A percentile compares a stretch with the other conserved stretches of the same genome.
These are phyloP conservation scores for Durio zibethinus DNA, from an alignment of 345 rosid species.

Conservation along the genomic window DNA sequence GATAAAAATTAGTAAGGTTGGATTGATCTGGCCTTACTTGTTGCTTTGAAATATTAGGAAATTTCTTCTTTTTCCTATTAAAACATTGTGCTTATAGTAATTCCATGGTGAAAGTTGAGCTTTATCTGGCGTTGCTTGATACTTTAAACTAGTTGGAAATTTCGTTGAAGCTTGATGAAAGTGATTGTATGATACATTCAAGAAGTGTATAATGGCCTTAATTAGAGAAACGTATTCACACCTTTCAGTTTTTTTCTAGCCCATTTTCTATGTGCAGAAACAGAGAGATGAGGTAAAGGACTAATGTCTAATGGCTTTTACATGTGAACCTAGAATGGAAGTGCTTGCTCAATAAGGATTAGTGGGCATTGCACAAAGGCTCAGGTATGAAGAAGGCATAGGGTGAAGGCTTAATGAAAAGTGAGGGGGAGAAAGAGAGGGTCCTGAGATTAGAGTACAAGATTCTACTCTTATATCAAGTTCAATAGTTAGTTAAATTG, in stretches of 20 bases:
- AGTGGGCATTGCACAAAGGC: background rate
- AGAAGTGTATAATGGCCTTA: background rate
- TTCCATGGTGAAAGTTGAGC: background rate
- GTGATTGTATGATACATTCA: background rate
- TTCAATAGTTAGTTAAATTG: background rate
- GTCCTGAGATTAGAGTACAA: background rate
- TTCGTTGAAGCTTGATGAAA: conserved; percentile 8
- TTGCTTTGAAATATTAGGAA: conserved; percentile 5
- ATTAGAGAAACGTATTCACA: background rate
- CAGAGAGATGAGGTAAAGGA: background rate
- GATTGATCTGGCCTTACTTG: background rate
- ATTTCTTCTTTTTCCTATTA: background rate
- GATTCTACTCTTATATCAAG: background rate
- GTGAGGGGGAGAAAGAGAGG: background rate
- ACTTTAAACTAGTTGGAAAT: conserved; percentile 13
- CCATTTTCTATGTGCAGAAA: background rate
- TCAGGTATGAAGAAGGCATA: background rate
- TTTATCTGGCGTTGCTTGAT: conserved; percentile 1
- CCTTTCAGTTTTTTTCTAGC: background rate
- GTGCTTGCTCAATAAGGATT: background rate
- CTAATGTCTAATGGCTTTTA: background rate
- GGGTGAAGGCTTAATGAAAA: background rate
- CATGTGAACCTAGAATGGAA: background rate
- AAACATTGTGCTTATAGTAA: background rate
- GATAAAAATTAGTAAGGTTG: conserved; percentile 3